A percentile compares a stretch with the other conserved stretches of the same genome.
Conservation (phyloP, 1,284 basidiomycete genomes). For the Filobasidium uniguttulatum region DNA sequence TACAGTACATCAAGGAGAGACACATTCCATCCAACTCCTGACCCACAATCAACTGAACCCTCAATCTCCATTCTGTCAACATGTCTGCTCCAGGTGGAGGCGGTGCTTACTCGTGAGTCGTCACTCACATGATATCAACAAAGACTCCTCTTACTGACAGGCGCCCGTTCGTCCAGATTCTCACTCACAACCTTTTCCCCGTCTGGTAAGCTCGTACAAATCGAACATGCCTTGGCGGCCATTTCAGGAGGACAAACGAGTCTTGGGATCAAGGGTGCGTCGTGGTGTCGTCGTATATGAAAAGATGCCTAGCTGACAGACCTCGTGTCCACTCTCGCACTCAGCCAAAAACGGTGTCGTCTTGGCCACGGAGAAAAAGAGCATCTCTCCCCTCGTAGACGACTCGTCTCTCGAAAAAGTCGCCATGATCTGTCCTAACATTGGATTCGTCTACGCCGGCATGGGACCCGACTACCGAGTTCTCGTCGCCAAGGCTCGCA, state of each 20-base stretch:
- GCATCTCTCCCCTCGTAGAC: conserved; percentile 92
- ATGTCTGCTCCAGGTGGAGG: conserved; percentile 37
- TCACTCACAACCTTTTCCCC: conserved; percentile 98
- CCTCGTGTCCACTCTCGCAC: too few species aligned
- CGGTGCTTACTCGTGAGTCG: conserved; percentile 37
- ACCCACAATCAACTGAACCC: not conserved
- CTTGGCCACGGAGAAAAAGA: conserved; percentile 98
- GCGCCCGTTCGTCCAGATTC: conserved; percentile 51
- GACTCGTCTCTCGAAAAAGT: conserved; percentile 96
- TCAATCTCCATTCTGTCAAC: not conserved
- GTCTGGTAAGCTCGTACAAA: conserved; percentile 95
- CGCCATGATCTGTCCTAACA: conserved; percentile 91
- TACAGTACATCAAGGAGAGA: not conserved
- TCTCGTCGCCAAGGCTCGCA: conserved; percentile 82
- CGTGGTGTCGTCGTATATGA: not conserved
- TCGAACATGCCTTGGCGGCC: conserved; percentile 96
- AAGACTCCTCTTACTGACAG: not conserved
- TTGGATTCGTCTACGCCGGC: conserved; percentile 96
- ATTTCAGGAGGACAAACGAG: conserved; percentile 94
- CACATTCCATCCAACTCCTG: not conserved
- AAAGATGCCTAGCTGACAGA: conserved; percentile 12
- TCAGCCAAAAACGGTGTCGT: conserved; percentile 96
- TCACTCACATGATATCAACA: not conserved
- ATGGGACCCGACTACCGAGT: conserved; percentile 99
- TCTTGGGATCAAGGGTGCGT: conserved; percentile 89